These are phyloP conservation scores for Calonectria multiphialidica DNA, from an alignment of 2,329 filamentous ascomycete genomes.

Conservation along the genomic window DNA sequence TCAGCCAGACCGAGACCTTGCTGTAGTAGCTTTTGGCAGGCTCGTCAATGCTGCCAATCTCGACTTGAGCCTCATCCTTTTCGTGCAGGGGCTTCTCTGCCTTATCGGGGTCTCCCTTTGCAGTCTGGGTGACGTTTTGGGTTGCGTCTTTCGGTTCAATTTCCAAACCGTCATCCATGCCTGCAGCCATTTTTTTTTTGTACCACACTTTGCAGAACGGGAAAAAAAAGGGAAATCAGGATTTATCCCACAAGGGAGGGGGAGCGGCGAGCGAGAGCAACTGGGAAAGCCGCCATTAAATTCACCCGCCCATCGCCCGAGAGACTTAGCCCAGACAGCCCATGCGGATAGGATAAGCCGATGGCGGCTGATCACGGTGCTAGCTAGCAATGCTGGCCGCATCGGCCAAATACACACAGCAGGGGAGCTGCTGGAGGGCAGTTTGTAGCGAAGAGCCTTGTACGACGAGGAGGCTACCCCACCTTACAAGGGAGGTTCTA, in stretches of 20 bases:
- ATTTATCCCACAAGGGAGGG: background rate
- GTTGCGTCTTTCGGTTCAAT: slow-evolving; percentile 14
- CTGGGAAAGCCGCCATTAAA: background rate
- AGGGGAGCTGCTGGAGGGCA: background rate
- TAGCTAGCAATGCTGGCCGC: too few relatives aligned
- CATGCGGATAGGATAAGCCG: background rate
- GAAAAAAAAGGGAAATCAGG: background rate
- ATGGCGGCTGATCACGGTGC: background rate
- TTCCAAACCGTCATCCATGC: slow-evolving; percentile 6
- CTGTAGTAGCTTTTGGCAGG: slow-evolving; percentile 49
- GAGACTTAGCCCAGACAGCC: background rate
- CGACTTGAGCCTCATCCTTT: slow-evolving; percentile 28
- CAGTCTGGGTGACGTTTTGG: background rate
- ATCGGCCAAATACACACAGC: slow-evolving; percentile 2
- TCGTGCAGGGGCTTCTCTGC: slow-evolving; percentile 15
- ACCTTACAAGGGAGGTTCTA: slow-evolving; percentile 12
- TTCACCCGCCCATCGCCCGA: background rate
- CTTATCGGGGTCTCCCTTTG: slow-evolving; percentile 6
- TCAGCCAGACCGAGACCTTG: slow-evolving; percentile 55
- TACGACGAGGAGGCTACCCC: background rate
- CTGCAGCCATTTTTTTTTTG: slow-evolving; percentile 19
- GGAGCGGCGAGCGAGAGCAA: background rate
- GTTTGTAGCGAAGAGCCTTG: background rate
- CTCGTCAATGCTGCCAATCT: slow-evolving; percentile 32
- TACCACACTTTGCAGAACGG: background rate